Evolutionary conservation across 768 basidiomycete species (phyloP).

Genomic region (Trametes sanguinea): DNA sequence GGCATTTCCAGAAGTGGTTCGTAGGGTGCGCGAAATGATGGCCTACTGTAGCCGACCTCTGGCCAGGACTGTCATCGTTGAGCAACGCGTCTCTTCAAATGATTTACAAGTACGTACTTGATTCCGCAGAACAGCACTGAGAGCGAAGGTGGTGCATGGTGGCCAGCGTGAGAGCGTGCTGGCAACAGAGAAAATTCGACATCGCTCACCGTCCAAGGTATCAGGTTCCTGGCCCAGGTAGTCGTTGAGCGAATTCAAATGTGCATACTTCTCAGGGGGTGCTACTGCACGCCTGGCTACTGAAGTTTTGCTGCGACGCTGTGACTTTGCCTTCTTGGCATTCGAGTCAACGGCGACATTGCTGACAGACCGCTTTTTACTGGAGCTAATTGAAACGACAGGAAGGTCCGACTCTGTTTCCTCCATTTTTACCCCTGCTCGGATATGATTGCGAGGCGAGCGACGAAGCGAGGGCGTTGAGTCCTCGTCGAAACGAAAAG

Average conservation of each 20-base stretch:
- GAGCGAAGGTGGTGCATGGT: neutral
- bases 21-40: constrained; percentile 80
- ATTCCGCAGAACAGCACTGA: constrained; percentile 85
- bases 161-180: neutral
- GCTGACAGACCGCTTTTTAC: neutral
- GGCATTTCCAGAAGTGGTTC: constrained; percentile 82
- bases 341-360: neutral
- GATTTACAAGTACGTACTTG: too few species aligned
- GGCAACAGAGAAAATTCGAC: neutral
- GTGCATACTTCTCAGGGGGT: constrained; percentile 52
- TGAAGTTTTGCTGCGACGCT: constrained; percentile 20
- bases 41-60: constrained; percentile 65
- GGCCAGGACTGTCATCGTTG: too few species aligned
- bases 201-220: constrained; percentile 52
- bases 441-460: neutral
- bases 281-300: constrained; percentile 48
- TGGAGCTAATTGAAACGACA: neutral
- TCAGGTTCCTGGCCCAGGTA: constrained; percentile 42
- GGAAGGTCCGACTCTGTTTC: constrained; percentile 7
- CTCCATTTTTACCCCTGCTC: neutral
- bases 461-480: constrained; percentile 5
- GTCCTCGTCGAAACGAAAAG: constrained; percentile 6
- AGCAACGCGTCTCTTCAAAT: too few species aligned
- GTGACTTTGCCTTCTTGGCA: neutral
- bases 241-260: constrained; percentile 55